Base-by-base conservation (phyloP, 371 early-diverging fungal genomes). In the Massospora cicadina region DNA sequence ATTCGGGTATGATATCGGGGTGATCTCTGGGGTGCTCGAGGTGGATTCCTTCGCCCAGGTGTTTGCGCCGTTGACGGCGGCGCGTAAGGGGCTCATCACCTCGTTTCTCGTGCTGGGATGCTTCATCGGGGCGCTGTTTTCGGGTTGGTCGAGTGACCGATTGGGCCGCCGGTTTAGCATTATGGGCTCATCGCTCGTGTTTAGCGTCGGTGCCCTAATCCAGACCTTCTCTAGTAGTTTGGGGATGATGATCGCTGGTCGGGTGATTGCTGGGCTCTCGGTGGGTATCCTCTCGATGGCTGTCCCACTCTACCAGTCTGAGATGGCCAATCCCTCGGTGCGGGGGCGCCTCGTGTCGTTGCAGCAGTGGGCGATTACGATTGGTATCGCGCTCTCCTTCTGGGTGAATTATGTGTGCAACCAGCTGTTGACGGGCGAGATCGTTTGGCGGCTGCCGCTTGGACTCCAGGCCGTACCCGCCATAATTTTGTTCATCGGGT, bases 301-400 rank as follows among this genome's bases (percentile, higher is more conserved):
- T 32, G 68, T 68, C 13, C 68, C 68, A 23, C 32, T 68, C 24
- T 98, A 90, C 77, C 88, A 94, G 71, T 84, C 91, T 24, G 92
- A 95, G 65, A 81, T 95, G 12, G 86, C 95, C 17, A 86, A 91
- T 21, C 80, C 88, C 56, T 69, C 78, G 12, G 81, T 88, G 68
- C 87, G 95, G 71, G 98, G 97, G 28, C 76, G 88, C 29, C 71
- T 96, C 27, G 84, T 89, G 55, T 84, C 90, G 13, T 78, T 91
- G 31, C 90, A 96, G 71, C 93, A 95, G 71, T 86, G 89, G 70
- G 86, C 93, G 54, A 87, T 95, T 55, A 82, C 90, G 29, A 73
- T 80, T 69, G 65, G 65, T 33, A 58, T 65, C 13, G 24, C 53
- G 2, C 24, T 59, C 2, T 33, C 60, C 27, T 65, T 58, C 28